phyloP scores from a whole-genome alignment of 83 land plant species.

The Diphasiastrum complanatum region DNA sequence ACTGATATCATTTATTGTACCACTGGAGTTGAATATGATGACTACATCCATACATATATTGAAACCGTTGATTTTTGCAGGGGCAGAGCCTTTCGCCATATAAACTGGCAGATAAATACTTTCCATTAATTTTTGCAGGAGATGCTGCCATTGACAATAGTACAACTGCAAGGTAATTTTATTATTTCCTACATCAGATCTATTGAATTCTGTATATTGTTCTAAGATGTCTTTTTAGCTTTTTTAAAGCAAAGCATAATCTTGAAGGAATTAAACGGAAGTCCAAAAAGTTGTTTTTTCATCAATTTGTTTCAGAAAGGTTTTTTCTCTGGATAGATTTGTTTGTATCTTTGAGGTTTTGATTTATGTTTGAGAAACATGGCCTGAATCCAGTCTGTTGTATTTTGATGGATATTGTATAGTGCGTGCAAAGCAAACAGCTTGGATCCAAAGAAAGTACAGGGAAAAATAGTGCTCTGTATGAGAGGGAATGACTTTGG shows the following conservation, averaged over 20 bases:
- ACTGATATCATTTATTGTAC: not conserved
- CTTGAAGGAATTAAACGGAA: too few species aligned
- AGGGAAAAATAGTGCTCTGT: conserved; percentile 55
- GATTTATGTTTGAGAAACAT: not conserved
- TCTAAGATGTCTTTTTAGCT: too few species aligned
- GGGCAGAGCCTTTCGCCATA: too few species aligned
- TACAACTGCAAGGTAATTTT: too few species aligned
- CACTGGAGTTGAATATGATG: not conserved
- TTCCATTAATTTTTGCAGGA: too few species aligned
- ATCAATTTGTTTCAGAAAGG: too few species aligned
- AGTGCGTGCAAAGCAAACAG: conserved; percentile 62
- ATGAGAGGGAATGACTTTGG: conserved; percentile 40
- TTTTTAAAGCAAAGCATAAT: too few species aligned
- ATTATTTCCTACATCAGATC: too few species aligned
- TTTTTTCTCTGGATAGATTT: not conserved
- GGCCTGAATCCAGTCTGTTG: conserved; percentile 1
- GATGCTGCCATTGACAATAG: too few species aligned
- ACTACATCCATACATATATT: not conserved
- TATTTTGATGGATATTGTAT: not conserved
- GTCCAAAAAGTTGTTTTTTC: too few species aligned
- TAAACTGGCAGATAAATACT: too few species aligned
- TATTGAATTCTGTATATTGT: too few species aligned
- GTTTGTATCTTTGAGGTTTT: not conserved
- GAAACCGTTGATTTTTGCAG: not conserved
- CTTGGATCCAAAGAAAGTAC: conserved; percentile 46